A percentile compares a stretch with the other conserved stretches of the same genome.
Conservation (phyloP, 345 rosid genomes). For the Sisymbrium irio region DNA sequence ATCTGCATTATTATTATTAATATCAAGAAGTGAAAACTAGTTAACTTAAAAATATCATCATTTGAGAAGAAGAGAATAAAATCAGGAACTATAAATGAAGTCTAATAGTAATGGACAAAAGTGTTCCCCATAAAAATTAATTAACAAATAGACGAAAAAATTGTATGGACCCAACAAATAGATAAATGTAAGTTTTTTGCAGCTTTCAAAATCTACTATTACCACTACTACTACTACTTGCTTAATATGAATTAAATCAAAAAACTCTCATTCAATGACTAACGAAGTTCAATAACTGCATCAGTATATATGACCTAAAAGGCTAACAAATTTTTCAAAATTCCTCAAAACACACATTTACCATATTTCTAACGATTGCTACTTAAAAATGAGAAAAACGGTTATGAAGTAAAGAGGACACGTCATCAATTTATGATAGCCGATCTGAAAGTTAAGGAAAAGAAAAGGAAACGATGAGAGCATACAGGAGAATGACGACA, state of each 20-base stretch:
- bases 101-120: not conserved
- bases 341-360: not conserved
- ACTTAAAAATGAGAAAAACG: not conserved
- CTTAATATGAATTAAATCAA: not conserved
- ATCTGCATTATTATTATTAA: slow-evolving; percentile 53
- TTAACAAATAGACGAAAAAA: not conserved
- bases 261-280: not conserved
- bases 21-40: not conserved
- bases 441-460: slow-evolving; percentile 5
- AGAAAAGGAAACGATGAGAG: not conserved
- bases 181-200: not conserved
- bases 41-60: not conserved
- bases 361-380: not conserved
- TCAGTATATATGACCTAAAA: not conserved
- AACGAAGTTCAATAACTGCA: not conserved
- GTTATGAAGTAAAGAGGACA: not conserved
- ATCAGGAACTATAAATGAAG: not conserved
- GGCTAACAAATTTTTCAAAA: not conserved
- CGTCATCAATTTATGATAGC: not conserved
- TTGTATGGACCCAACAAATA: not conserved
- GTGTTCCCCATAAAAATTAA: not conserved
- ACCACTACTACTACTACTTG: too few species aligned
- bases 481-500: slow-evolving; percentile 87
- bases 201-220: not conserved
- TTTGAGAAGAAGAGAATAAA: too few species aligned